Evolutionary conservation across 2,329 filamentous ascomycete species (phyloP).

Genomic region (Diaporthe sp.): DNA sequence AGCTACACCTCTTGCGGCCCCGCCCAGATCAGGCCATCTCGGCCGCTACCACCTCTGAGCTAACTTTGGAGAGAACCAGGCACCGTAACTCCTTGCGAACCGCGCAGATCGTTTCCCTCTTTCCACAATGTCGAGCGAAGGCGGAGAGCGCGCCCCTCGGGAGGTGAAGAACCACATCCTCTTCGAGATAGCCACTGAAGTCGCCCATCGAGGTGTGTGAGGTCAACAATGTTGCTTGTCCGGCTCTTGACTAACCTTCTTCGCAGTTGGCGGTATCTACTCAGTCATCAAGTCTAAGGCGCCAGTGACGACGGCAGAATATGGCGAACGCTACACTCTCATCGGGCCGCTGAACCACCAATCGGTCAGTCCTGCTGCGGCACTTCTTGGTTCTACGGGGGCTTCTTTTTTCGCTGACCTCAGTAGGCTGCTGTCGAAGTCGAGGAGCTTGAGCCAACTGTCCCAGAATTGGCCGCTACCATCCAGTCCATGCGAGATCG

Average conservation of each 20-base stretch:
- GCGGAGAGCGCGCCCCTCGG: conserved; percentile 60
- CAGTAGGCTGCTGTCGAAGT: conserved; percentile 94
- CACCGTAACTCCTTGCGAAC: conserved; percentile 28
- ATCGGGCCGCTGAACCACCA: conserved; percentile 94
- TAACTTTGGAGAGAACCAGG: conserved; percentile 2
- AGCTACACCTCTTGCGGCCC: not conserved
- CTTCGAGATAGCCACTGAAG: conserved; percentile 97
- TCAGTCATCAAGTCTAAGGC: conserved; percentile 99
- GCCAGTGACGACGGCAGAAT: conserved; percentile 96
- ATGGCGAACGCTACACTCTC: conserved; percentile 96
- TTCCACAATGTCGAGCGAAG: conserved; percentile 61
- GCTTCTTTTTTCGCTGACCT: conserved; percentile 42
- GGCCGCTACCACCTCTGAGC: not conserved
- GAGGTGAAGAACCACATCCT: conserved; percentile 97
- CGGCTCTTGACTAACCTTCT: conserved; percentile 45
- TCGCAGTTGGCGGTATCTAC: conserved; percentile 94
- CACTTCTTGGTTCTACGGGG: not conserved
- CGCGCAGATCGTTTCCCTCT: not conserved
- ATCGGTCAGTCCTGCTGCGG: conserved; percentile 72
- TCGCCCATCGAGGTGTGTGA: conserved; percentile 89
- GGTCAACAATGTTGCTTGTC: too few species aligned
- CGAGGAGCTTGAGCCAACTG: conserved; percentile 89
- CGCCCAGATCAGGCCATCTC: conserved; percentile 3
- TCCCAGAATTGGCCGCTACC: conserved; percentile 82
- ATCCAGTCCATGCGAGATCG: conserved; percentile 95